Evolutionary conservation across 2,329 filamentous ascomycete genomes (phyloP).

Genomic region (Bipolaris oryzae): DNA sequence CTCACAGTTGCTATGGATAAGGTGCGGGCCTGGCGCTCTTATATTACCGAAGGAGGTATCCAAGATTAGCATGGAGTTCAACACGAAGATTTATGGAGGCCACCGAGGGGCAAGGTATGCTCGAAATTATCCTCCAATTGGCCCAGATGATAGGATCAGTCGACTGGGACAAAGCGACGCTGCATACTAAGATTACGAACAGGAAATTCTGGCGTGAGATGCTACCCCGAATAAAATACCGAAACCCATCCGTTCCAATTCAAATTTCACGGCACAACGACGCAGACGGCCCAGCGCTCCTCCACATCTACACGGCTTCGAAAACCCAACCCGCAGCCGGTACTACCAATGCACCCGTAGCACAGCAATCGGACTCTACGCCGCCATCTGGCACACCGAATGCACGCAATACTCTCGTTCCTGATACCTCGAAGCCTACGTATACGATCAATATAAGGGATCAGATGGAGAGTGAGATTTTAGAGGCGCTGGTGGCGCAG

Average conservation of each 20-base stretch:
- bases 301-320: slow-evolving; percentile 43
- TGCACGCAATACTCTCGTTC: slow-evolving; percentile 31
- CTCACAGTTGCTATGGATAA: slow-evolving; percentile 71
- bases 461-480: slow-evolving; percentile 65
- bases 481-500: slow-evolving; percentile 65
- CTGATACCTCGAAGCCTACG: slow-evolving; percentile 47
- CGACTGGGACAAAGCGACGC: background rate
- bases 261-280: slow-evolving; percentile 71
- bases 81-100: slow-evolving; percentile 64
- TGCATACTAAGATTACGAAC: slow-evolving; percentile 5
- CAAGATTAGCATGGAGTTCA: slow-evolving; percentile 77
- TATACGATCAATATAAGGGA: slow-evolving; percentile 64
- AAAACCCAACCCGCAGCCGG: slow-evolving; percentile 19
- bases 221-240: slow-evolving; percentile 87
- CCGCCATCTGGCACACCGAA: slow-evolving; percentile 29
- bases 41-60: slow-evolving; percentile 77
- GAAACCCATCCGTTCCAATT: slow-evolving; percentile 87
- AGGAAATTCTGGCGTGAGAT: slow-evolving; percentile 89
- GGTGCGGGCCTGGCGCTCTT: slow-evolving; percentile 81
- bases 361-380: slow-evolving; percentile 24
- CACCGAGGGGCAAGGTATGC: slow-evolving; percentile 74
- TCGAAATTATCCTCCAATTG: background rate
- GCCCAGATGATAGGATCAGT: background rate
- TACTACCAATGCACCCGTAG: slow-evolving; percentile 18
- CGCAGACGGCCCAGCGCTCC: slow-evolving; percentile 47